Base-by-base conservation (phyloP, 1,284 basidiomycete species). In the Entoloma clypeatum region DNA sequence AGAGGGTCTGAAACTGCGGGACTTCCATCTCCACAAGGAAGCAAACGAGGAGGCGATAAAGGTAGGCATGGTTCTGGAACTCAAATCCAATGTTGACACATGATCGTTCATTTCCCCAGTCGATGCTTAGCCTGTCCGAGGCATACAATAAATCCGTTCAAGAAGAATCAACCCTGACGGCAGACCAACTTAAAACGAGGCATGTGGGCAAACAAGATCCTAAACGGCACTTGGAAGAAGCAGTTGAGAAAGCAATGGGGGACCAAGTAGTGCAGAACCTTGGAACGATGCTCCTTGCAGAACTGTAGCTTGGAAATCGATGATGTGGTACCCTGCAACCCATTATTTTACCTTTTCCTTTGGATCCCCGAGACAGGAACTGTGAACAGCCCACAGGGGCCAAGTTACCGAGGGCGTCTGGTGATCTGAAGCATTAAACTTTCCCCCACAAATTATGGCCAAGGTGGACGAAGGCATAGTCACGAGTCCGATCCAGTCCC, bases 191-290 rank as follows among this genome's bases (percentile, higher is more conserved):
- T 36, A 94, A 95, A 70, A 96, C 92, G 41, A 80, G 93, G 50
- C 94, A 97, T 65, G 93, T 98, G 54, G 94, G 94, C 46, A 98
- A 96, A 67, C 91, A 95, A 57, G 93, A 98, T 69, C 93, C 93
- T 31, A 98, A 97, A 69, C 80, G 93, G 55, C 93, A 98, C 71
- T 65, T 98, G 51, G 92, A 95, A 59, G 94, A 96, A 66, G 86
- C 88, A 21, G 94, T 95, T n/a, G 93, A 96, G 67, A 89, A 86
- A 64, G 90, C 91, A 1, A 95, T 98, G 81, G 92, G 90, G 11
- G 85, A 94, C 64, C 92, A 96, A 66, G 92, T 97, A 47, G 86
- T 93, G 27, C 93, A 97, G 69, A 92, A 88, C 59, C 65, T 95
- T 51, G 92, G 89, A 18, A 92, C 91, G 54, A 93, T 93, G 80